Evolutionary conservation across 352 stramenopile genomes (phyloP), one percentile per base, ranked within the genome.

Genomic region (Phytopythium ostracodes): DNA sequence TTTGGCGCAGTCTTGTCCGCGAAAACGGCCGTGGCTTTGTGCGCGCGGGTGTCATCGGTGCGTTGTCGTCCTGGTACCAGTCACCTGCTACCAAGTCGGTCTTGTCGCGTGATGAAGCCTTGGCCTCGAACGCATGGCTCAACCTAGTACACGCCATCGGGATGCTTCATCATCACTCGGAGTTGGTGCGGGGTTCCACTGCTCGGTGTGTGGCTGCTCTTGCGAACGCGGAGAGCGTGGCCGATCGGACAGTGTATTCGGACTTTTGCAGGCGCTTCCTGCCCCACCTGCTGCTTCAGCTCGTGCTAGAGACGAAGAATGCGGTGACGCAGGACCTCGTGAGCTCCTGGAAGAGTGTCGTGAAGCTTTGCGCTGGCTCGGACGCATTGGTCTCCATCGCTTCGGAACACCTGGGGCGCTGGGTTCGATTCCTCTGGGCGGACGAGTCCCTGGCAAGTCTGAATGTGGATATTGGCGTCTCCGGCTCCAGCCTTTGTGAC

Each of bases 271-370:
- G 55, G 46, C 69, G 61, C 15, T 60, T 89, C 40, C 57, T 91
- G 25, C 67, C 84, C 1, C 85, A 85, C 64, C 25, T 94, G 22
- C 43, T 94, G 38, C 65, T 89, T 25, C 85, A 94, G 56, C 12
- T 92, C 11, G 53, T 91, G 50, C 46, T 72, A 17, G 85, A 91
- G 60, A 59, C 71, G 12, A 59, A 84, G 11, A 51, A 75, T 2
- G 35, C 50, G 9, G 43, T 77, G 18, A 64, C 68, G 40, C 52
- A 60, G 47, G 71, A 59, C 5, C 44, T 91, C 24, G 38, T 80
- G 47, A 43, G 53, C 18, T 60, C 65, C 2, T 94, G 81, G 82
- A 76, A 80, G 68, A 52, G 52, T 11, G 58, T 78, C 2, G 56
- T 88, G 27, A 42, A 47, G 18, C 70, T 59, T 12, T 68, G 73